Percentiles rank a stretch among this genome's conserved stretches.
Conservation (phyloP, 305 asterid species). For the Plantago lanceolata region DNA sequence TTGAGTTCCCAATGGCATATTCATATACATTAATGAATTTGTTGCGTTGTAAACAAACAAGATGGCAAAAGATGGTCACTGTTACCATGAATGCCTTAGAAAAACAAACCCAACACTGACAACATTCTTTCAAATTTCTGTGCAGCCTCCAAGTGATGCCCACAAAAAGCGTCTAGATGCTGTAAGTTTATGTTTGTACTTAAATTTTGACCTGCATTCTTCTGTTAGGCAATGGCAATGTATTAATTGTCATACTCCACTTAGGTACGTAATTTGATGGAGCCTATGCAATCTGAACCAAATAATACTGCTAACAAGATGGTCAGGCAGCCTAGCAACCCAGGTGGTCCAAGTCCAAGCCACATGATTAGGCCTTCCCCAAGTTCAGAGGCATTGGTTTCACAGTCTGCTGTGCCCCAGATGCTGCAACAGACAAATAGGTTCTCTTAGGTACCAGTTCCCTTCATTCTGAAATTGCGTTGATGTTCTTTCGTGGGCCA, state of each 20-base stretch:
- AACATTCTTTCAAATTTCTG: constrained; percentile 20
- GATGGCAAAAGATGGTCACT: neutral
- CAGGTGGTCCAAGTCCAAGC: constrained; percentile 43
- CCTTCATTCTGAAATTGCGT: neutral
- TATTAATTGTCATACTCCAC: constrained; percentile 20
- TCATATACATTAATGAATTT: too few relatives aligned
- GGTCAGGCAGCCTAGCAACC: constrained; percentile 47
- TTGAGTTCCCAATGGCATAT: too few relatives aligned
- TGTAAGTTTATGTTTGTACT: constrained; percentile 39
- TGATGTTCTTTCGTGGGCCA: neutral
- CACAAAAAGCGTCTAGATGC: constrained; percentile 85
- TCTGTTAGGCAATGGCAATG: constrained; percentile 6
- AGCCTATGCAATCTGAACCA: constrained; percentile 49
- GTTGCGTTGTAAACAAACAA: too few relatives aligned
- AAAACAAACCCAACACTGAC: neutral
- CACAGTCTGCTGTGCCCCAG: constrained; percentile 53
- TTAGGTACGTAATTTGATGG: constrained; percentile 59
- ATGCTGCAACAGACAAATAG: constrained; percentile 56
- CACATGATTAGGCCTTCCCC: constrained; percentile 54
- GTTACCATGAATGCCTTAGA: neutral
- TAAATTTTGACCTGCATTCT: constrained; percentile 3
- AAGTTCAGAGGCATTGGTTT: constrained; percentile 62
- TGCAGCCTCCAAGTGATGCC: constrained; percentile 69
- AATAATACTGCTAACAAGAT: constrained; percentile 40
- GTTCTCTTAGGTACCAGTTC: constrained; percentile 40